These are phyloP conservation scores for Cercophora scortea DNA, from an alignment of 495 filamentous ascomycete species.

Conservation along the genomic window DNA sequence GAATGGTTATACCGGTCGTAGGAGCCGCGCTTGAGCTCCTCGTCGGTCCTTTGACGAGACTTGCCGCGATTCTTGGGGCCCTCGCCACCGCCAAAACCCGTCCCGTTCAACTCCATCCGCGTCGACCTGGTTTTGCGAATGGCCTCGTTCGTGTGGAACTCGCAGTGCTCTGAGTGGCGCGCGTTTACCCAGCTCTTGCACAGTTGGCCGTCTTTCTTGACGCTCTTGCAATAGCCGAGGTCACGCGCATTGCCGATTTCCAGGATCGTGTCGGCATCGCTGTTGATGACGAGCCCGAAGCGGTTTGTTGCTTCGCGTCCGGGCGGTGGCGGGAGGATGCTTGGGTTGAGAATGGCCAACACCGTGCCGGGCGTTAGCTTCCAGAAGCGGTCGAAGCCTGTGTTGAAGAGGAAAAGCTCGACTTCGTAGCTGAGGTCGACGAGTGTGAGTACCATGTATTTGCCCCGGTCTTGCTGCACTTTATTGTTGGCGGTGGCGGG, in stretches of 20 bases:
- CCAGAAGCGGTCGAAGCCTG: slow-evolving; percentile 85
- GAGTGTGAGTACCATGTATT: slow-evolving; percentile 87
- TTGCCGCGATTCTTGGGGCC: background rate
- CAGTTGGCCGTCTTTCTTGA: slow-evolving; percentile 73
- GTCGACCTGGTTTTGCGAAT: slow-evolving; percentile 60
- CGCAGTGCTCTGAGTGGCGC: slow-evolving; percentile 82
- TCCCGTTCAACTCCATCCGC: slow-evolving; percentile 73
- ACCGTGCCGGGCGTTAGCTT: slow-evolving; percentile 79
- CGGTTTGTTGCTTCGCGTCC: slow-evolving; percentile 64
- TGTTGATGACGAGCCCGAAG: slow-evolving; percentile 77
- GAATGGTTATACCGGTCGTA: slow-evolving; percentile 55
- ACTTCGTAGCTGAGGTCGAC: slow-evolving; percentile 87
- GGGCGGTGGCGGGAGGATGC: slow-evolving; percentile 75
- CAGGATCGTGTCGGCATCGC: slow-evolving; percentile 77
- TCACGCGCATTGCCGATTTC: slow-evolving; percentile 83
- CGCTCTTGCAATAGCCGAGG: slow-evolving; percentile 77
- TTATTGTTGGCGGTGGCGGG: slow-evolving; percentile 41
- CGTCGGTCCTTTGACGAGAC: slow-evolving; percentile 22
- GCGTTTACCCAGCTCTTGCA: slow-evolving; percentile 84
- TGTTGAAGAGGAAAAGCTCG: slow-evolving; percentile 86
- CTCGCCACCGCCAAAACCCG: slow-evolving; percentile 34
- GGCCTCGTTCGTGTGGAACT: slow-evolving; percentile 80
- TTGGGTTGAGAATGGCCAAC: slow-evolving; percentile 89
- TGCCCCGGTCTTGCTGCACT: slow-evolving; percentile 47
- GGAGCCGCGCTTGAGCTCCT: slow-evolving; percentile 15